Percentiles rank a stretch among this genome's conserved stretches.
phyloP scores from a whole-genome alignment of 2,329 filamentous ascomycete genomes.

The Claviceps fusiformis region DNA sequence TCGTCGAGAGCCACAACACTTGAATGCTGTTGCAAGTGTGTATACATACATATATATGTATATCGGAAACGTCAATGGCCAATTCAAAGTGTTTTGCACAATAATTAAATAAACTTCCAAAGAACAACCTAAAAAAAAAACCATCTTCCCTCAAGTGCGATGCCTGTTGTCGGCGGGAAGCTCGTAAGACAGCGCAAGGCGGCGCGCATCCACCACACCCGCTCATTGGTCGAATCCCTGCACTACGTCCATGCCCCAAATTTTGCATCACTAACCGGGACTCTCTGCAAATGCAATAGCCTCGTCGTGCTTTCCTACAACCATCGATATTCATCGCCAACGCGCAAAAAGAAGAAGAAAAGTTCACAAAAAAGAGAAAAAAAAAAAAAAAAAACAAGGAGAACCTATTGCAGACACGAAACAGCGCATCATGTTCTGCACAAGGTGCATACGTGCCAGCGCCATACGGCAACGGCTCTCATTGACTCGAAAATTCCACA shows the following conservation, averaged over 20 bases:
- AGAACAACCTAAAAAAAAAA: not conserved
- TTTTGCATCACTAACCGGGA: not conserved
- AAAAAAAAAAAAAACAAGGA: not conserved
- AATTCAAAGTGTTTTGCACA: not conserved
- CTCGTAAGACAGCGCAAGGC: not conserved
- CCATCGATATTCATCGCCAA: not conserved
- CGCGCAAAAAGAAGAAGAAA: not conserved
- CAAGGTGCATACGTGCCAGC: conserved; percentile 35
- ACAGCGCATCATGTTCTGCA: conserved; percentile 25
- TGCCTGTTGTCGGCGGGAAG: not conserved
- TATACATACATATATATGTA: not conserved
- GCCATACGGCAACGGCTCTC: conserved; percentile 18
- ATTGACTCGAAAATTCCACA: conserved; percentile 26
- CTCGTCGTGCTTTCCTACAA: not conserved
- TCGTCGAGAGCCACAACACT: too few species aligned
- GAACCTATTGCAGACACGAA: not conserved
- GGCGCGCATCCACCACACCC: not conserved
- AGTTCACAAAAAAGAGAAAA: not conserved
- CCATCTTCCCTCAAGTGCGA: too few species aligned
- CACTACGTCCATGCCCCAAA: conserved; percentile 1
- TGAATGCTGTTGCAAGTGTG: not conserved
- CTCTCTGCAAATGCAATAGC: not conserved
- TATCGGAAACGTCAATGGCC: conserved; percentile 13
- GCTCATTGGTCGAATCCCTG: conserved; percentile 4
- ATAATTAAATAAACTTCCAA: not conserved